Evolutionary conservation across 306 rosid species (phyloP).

Genomic region (Prunus persica): DNA sequence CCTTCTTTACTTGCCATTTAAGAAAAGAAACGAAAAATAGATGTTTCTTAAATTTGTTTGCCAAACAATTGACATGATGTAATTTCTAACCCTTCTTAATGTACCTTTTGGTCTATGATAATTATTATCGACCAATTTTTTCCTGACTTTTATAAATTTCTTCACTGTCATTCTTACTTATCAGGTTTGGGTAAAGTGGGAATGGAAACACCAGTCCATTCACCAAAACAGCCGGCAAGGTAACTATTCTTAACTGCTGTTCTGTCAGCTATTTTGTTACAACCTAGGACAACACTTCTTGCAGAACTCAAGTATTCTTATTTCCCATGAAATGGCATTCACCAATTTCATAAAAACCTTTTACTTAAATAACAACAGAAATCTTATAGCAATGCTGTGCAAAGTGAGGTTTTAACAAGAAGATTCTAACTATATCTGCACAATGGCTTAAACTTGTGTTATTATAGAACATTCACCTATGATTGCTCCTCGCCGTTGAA

Average conservation of each 20-base stretch:
- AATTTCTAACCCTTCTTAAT: conserved; percentile 5
- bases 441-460: conserved; percentile 5
- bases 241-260: conserved; percentile 12
- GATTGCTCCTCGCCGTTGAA: conserved; percentile 43
- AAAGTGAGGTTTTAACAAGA: background rate
- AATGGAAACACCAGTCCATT: conserved; percentile 70
- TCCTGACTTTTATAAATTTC: background rate
- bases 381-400: background rate
- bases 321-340: background rate
- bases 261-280: background rate
- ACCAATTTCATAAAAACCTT: background rate
- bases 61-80: conserved; percentile 12
- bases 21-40: background rate
- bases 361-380: background rate
- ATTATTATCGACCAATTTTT: background rate
- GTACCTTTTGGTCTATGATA: conserved; percentile 3
- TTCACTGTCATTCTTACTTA: conserved; percentile 10
- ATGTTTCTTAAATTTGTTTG: background rate
- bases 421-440: conserved; percentile 3
- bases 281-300: background rate
- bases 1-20: background rate
- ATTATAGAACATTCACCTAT: conserved; percentile 32
- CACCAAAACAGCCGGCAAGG: conserved; percentile 71
- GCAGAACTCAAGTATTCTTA: background rate
- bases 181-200: conserved; percentile 90